A percentile compares a stretch with the other conserved stretches of the same genome.
phyloP scores from a whole-genome alignment of 164 flowering plant species.

The Amborella trichopoda region DNA sequence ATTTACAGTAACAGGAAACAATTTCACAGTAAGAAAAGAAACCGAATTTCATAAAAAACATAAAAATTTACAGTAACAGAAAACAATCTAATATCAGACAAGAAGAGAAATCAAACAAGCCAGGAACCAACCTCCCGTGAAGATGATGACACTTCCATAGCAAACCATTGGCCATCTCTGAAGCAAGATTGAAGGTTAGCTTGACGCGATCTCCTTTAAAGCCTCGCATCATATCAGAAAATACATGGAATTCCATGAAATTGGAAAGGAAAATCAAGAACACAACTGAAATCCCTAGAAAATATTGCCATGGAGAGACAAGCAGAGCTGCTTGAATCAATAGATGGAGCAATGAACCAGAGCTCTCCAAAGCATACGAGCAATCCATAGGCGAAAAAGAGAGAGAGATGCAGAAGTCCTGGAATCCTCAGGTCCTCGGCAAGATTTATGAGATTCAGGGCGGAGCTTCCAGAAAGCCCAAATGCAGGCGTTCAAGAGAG shows the following conservation, averaged over 20 bases:
- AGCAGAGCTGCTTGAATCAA: constrained; percentile 21
- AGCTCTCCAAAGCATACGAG: background rate
- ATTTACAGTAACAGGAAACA: too few relatives aligned
- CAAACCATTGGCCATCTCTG: constrained; percentile 32
- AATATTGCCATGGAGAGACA: constrained; percentile 28
- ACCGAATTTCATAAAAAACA: background rate
- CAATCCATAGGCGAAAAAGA: constrained; percentile 9
- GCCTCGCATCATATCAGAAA: constrained; percentile 28
- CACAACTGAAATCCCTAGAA: constrained; percentile 9
- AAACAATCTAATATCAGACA: background rate
- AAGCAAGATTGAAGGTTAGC: constrained; percentile 29
- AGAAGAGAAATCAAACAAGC: background rate
- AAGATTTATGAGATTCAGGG: too few relatives aligned
- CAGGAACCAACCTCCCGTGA: constrained; percentile 31
- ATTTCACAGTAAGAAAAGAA: too few relatives aligned
- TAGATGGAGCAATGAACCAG: constrained; percentile 19
- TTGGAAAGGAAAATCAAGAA: constrained; percentile 22
- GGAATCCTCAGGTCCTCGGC: too few relatives aligned
- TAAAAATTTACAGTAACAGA: background rate
- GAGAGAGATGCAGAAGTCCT: too few relatives aligned
- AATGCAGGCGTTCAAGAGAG: too few relatives aligned
- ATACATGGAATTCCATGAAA: constrained; percentile 41
- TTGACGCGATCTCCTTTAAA: constrained; percentile 36
- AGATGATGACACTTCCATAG: constrained; percentile 41
- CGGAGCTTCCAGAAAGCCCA: too few relatives aligned